Conservation (phyloP, 1,139 yeast species). For the Yamadazyma jaroonii region DNA sequence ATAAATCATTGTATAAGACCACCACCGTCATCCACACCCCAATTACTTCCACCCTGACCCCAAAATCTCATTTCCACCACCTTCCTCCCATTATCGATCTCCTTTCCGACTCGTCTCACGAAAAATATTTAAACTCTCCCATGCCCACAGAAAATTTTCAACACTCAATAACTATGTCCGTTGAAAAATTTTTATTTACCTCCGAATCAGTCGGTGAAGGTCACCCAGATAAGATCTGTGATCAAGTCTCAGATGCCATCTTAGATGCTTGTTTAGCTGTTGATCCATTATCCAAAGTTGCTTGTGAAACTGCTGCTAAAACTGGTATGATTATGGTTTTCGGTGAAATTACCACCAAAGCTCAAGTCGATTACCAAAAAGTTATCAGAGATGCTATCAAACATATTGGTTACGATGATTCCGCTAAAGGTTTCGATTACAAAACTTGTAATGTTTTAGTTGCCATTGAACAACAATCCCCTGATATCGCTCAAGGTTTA, state of each 20-base stretch:
- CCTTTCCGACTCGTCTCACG: background rate
- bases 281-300: conserved; percentile 98
- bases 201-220: conserved; percentile 99
- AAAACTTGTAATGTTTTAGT: conserved; percentile 98
- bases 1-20: no score
- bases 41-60: no score
- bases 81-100: no score
- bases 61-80: no score
- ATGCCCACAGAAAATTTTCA: background rate
- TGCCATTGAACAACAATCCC: conserved; percentile 99
- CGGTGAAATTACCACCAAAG: conserved; percentile 98
- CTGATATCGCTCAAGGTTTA: conserved; percentile 98
- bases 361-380: conserved; percentile 93
- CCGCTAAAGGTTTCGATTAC: conserved; percentile 97
- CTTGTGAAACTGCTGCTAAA: conserved; percentile 98
- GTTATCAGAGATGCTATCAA: conserved; percentile 97
- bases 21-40: no score
- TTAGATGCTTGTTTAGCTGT: conserved; percentile 94
- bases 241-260: conserved; percentile 98
- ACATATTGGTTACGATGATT: conserved; percentile 96
- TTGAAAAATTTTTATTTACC: conserved; percentile 68
- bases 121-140: background rate
- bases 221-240: conserved; percentile 99
- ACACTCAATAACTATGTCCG: conserved; percentile 1
- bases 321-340: conserved; percentile 99